Evolutionary conservation across 805 yeast species (phyloP), one percentile per base, ranked within the genome.

Genomic region (Maudiozyma saulgeensis): DNA sequence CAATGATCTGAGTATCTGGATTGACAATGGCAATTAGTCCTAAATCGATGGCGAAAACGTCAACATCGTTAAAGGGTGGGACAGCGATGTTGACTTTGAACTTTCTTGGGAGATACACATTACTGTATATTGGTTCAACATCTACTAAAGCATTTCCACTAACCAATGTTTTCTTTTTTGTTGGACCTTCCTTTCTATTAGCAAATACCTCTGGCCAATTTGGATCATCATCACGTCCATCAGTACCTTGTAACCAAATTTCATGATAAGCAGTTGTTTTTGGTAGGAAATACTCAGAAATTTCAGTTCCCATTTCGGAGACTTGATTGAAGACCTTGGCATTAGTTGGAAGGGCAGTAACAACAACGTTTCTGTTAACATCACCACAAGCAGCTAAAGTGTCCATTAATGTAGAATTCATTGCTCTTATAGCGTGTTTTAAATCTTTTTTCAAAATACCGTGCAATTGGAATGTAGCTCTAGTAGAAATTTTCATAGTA

Each of bases 331-430:
- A 97, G 47, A 91, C 77, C 62, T 81, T 81, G 46, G 89, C 86
- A 63, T 88, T 88, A 31, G 77, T 78, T 16, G 97, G 97, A 32
- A 87, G 73, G n/a, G 96, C 96, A 51, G 91, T 79, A 48, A 86
- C 77, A 82, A 90, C 91, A 42, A 91, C 96, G 64, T 91, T 91
- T 78, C 98, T 84, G 72, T 87, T 87, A 42, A 91, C 98, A 73
- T 91, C 98, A 75, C 98, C 98, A 76, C 97, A 91, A 1, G 98
- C 98, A 52, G 96, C 98, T 51, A 91, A 77, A 8, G 97, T 90
- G 65, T 93, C 98, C 84, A 91, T 77, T 59, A 91, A 76, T 6
- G 82, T 84, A 16, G 95, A 73, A 67, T 91, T 91, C 82, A 91
- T 89, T 38, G 91, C 96, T 72, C 95, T 83, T 56, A 91, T 88